Conservation (phyloP, 2,329 filamentous ascomycete genomes). For the Fonsecaea nubica region DNA sequence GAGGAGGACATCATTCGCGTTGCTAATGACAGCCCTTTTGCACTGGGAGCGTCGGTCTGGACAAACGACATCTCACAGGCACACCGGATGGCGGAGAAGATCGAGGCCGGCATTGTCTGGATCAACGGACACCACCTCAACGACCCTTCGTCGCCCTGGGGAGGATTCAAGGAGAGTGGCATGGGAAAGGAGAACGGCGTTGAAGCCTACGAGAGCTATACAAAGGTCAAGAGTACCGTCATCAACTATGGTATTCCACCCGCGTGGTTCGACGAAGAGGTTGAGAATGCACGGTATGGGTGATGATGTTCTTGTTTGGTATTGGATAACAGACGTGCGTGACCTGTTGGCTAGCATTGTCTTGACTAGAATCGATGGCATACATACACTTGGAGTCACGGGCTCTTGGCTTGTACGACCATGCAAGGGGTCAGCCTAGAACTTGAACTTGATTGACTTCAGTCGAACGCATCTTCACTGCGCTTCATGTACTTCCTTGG, state of each 20-base stretch:
- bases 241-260: constrained; percentile 71
- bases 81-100: constrained; percentile 54
- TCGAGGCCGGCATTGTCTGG: constrained; percentile 58
- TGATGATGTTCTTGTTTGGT: constrained; percentile 41
- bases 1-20: constrained; percentile 56
- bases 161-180: constrained; percentile 68
- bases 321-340: neutral
- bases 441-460: no score
- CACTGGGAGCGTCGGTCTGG: constrained; percentile 59
- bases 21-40: constrained; percentile 60
- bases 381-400: neutral
- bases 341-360: neutral
- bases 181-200: constrained; percentile 76
- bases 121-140: constrained; percentile 70
- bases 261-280: constrained; percentile 71
- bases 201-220: constrained; percentile 63
- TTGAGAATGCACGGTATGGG: constrained; percentile 66
- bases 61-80: constrained; percentile 58
- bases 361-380: neutral
- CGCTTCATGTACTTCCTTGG: no score
- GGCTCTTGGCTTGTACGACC: no score
- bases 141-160: constrained; percentile 74
- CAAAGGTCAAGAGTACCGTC: constrained; percentile 67
- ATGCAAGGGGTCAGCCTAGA: no score
- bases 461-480: no score